Evolutionary conservation across 768 basidiomycete species (phyloP).

Genomic region (Clavulina sp.): DNA sequence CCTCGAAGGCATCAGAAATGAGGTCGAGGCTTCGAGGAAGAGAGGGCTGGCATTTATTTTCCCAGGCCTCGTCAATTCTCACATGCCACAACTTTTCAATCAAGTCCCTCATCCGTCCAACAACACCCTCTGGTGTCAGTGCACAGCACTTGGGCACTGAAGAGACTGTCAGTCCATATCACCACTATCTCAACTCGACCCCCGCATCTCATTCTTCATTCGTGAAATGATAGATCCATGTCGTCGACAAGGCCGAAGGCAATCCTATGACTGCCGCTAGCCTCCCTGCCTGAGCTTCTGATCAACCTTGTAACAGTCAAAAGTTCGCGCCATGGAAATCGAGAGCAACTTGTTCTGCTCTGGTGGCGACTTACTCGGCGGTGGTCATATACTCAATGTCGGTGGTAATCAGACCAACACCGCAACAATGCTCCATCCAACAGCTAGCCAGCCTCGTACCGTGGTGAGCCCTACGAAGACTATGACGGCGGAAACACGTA

Average conservation of each 20-base stretch:
- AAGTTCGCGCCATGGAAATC: constrained; percentile 51
- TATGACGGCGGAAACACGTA: constrained; percentile 62
- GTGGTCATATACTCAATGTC: constrained; percentile 11
- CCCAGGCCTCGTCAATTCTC: too few relatives aligned
- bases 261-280: constrained; percentile 47
- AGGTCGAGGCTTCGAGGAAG: too few relatives aligned
- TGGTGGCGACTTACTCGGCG: constrained; percentile 16
- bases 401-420: constrained; percentile 11
- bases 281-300: constrained; percentile 50
- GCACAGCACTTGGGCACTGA: too few relatives aligned
- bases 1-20: too few relatives aligned
- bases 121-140: too few relatives aligned
- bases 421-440: neutral
- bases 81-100: too few relatives aligned
- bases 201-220: too few relatives aligned
- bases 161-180: too few relatives aligned
- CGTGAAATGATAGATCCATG: constrained; percentile 8
- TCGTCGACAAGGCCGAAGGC: constrained; percentile 63
- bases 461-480: constrained; percentile 51
- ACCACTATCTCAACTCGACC: too few relatives aligned
- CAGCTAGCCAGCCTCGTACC: neutral
- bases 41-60: too few relatives aligned
- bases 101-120: too few relatives aligned
- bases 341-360: constrained; percentile 63
- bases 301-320: constrained; percentile 41